A percentile compares a stretch with the other conserved stretches of the same genome.
Conservation (phyloP, 2,329 filamentous ascomycete species). For the Colletotrichum orchidophilum region DNA sequence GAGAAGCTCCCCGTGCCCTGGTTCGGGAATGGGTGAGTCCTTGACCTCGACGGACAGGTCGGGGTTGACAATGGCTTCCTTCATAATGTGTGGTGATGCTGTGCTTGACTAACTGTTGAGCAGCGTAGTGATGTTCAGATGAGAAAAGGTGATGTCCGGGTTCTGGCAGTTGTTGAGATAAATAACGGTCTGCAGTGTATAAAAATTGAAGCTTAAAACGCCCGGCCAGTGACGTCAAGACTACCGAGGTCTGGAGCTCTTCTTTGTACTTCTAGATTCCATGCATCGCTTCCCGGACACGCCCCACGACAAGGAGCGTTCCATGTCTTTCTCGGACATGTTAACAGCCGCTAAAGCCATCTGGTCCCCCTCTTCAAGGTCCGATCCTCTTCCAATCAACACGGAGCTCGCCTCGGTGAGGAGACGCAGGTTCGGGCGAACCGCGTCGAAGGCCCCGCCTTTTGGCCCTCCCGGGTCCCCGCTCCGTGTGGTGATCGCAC, state of each 20-base stretch:
- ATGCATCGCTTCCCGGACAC: not conserved
- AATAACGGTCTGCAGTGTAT: not conserved
- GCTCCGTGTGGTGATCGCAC: slow-evolving; percentile 4
- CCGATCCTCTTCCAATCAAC: not conserved
- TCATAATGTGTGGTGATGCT: slow-evolving; percentile 6
- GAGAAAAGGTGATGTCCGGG: not conserved
- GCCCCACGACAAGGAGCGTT: too few relatives aligned
- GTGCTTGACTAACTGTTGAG: not conserved
- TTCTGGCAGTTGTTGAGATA: not conserved
- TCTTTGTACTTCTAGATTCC: slow-evolving; percentile 7
- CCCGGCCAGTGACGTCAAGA: slow-evolving; percentile 21
- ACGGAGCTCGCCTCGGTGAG: not conserved
- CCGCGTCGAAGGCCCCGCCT: not conserved
- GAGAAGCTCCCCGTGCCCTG: slow-evolving; percentile 36
- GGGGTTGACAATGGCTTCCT: slow-evolving; percentile 32
- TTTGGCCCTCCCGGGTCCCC: not conserved
- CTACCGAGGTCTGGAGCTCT: not conserved
- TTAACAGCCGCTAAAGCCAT: not conserved
- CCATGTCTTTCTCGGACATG: slow-evolving; percentile 7
- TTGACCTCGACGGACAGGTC: slow-evolving; percentile 26
- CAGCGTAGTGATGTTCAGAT: not conserved
- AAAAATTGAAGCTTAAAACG: not conserved
- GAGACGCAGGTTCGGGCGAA: slow-evolving; percentile 10
- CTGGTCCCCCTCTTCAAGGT: not conserved
- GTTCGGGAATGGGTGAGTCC: slow-evolving; percentile 31